Evolutionary conservation across 768 basidiomycete species (phyloP), one percentile per base, ranked within the genome.

Genomic region (Tulasnella sp.): DNA sequence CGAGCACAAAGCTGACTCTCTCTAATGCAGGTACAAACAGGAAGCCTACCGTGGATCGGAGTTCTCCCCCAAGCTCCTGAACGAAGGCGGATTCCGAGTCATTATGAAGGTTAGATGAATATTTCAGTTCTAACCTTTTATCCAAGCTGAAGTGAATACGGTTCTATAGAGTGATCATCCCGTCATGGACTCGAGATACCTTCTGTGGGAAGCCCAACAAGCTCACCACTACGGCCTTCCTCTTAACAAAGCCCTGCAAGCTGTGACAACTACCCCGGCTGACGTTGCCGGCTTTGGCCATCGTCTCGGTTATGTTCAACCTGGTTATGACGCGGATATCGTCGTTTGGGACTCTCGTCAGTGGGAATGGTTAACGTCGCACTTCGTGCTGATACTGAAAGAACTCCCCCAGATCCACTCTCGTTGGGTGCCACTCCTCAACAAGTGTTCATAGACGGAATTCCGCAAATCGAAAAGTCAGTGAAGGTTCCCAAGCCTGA

Each of bases 391-490:
- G 84, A 83, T 25, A 82, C 38, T 39, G 52, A 64, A 25, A 22
- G 29, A 25, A 11, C 31, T 11, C 31, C 15, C 11, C 5, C 25
- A 45, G 92, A 93, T 82, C 93, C 93, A 0, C 85, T 96, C 19
- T 84, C 88, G 0, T 84, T 95, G 14, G 92, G 92, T 29, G 92
- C 93, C 29, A 90, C 92, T 0, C 93, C 93, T 4, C 85, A 86
- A 71, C 93, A 94, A 84, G 92, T 93, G 11, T 93, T 87, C 83
- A 93, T 95, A 77, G 94, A 96, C 80, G 94, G 94, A 3, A 91
- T 95, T 70, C 81, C 91, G 0, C 94, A 96, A 79, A 79, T 91
- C 1, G 80, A 84, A 67, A 80, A 82, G 2, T 86, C 90, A 2
- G 81, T 85, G 78, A 81, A 87, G 22, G 81, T 86, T 49, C 68